Evolutionary conservation across 2,329 filamentous ascomycete species (phyloP).

Genomic region (Xylariaceae sp.): DNA sequence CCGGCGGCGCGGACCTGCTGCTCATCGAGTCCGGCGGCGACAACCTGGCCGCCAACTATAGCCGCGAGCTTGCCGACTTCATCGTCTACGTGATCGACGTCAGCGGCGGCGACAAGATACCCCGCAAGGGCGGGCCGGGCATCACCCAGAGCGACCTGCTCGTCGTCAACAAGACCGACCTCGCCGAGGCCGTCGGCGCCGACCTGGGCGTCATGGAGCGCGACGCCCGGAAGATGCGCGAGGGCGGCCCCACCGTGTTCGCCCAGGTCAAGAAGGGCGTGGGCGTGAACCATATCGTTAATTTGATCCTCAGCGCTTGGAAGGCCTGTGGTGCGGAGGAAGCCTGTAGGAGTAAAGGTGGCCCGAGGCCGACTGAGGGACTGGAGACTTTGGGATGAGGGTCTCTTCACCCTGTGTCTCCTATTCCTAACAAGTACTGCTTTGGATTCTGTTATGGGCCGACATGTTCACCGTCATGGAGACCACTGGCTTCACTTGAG

Average conservation of each 20-base stretch:
- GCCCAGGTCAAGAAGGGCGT: constrained; percentile 95
- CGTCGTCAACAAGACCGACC: constrained; percentile 96
- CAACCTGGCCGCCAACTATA: constrained; percentile 97
- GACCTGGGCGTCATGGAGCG: constrained; percentile 93
- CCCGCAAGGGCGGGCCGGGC: constrained; percentile 91
- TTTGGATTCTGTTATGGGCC: background rate
- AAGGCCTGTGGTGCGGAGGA: constrained; percentile 82
- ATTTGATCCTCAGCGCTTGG: constrained; percentile 90
- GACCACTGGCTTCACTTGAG: background rate
- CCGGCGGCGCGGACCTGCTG: constrained; percentile 78
- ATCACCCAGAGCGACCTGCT: constrained; percentile 96
- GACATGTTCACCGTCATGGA: background rate
- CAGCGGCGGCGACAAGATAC: constrained; percentile 93
- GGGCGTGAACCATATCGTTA: constrained; percentile 84
- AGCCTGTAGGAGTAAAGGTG: constrained; percentile 58
- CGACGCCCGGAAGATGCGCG: constrained; percentile 91
- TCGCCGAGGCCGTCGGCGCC: constrained; percentile 88
- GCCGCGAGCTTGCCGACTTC: constrained; percentile 90
- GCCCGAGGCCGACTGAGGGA: constrained; percentile 63
- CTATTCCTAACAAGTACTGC: background rate
- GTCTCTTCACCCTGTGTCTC: background rate
- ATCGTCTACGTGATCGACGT: constrained; percentile 99
- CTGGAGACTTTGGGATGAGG: constrained; percentile 52
- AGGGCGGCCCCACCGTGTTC: constrained; percentile 94
- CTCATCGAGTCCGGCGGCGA: constrained; percentile 96